phyloP scores from a whole-genome alignment of 345 rosid species.

The Limnanthes douglasii region DNA sequence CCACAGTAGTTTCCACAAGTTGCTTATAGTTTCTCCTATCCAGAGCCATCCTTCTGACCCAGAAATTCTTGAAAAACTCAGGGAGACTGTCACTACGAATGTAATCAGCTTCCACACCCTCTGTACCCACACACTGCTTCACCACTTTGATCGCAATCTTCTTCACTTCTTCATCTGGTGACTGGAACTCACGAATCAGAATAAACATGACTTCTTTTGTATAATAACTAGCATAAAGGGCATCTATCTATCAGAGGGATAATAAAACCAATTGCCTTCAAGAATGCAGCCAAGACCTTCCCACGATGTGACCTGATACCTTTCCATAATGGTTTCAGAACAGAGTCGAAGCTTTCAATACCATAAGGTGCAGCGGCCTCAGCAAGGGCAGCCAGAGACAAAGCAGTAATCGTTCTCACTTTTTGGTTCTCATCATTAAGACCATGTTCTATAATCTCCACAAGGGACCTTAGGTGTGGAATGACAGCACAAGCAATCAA shows the following conservation, averaged over 20 bases:
- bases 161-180: constrained; percentile 85
- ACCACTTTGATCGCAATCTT: constrained; percentile 74
- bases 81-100: constrained; percentile 67
- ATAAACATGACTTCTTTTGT: constrained; percentile 79
- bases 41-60: constrained; percentile 85
- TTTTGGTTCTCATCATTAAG: constrained; percentile 96
- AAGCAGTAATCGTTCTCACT: constrained; percentile 96
- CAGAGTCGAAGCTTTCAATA: constrained; percentile 95
- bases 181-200: constrained; percentile 69
- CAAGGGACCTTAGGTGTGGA: constrained; percentile 87
- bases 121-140: constrained; percentile 76
- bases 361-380: constrained; percentile 99
- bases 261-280: constrained; percentile 97
- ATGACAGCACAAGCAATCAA: constrained; percentile 96
- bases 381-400: constrained; percentile 97
- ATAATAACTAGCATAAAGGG: constrained; percentile 62
- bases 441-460: constrained; percentile 89
- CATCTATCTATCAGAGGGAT: constrained; percentile 96
- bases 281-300: constrained; percentile 97
- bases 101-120: constrained; percentile 76
- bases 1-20: constrained; percentile 72
- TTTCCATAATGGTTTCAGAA: constrained; percentile 97
- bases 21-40: constrained; percentile 77
- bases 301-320: constrained; percentile 98
- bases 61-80: constrained; percentile 63